These are phyloP conservation scores for Diaporthe australafricana DNA, from an alignment of 2,329 filamentous ascomycete genomes.

Conservation along the genomic window DNA sequence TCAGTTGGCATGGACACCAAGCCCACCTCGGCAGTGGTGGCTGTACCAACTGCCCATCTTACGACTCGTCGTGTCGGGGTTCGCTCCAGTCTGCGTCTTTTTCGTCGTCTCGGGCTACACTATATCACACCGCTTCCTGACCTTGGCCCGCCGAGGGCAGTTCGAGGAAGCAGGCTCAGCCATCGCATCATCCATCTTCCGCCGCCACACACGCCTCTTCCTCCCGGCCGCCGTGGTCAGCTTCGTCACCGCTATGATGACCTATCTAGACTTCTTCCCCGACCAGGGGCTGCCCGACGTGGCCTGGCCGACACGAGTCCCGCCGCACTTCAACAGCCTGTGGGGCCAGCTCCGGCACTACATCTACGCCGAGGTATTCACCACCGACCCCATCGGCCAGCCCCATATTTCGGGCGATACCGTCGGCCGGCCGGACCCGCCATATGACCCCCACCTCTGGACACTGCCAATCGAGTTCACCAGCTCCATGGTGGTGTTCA, in stretches of 20 bases:
- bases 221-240: slow-evolving; percentile 41
- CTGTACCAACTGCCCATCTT: slow-evolving; percentile 46
- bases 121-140: slow-evolving; percentile 50
- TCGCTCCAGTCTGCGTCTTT: slow-evolving; percentile 49
- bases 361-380: slow-evolving; percentile 10
- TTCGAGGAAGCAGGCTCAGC: slow-evolving; percentile 39
- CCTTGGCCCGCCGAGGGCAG: slow-evolving; percentile 41
- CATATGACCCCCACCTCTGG: slow-evolving; percentile 51
- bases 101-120: slow-evolving; percentile 55
- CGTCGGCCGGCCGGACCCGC: slow-evolving; percentile 2
- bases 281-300: slow-evolving; percentile 39
- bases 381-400: slow-evolving; percentile 40
- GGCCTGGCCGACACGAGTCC: slow-evolving; percentile 36
- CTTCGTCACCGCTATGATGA: slow-evolving; percentile 33
- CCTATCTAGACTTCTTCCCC: slow-evolving; percentile 38
- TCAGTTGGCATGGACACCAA: slow-evolving; percentile 31
- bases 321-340: slow-evolving; percentile 38
- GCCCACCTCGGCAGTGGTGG: slow-evolving; percentile 15
- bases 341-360: slow-evolving; percentile 42
- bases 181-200: slow-evolving; percentile 45
- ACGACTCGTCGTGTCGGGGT: slow-evolving; percentile 44
- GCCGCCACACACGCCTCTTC: slow-evolving; percentile 45
- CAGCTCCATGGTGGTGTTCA: slow-evolving; percentile 50
- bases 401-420: slow-evolving; percentile 24
- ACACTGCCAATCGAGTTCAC: slow-evolving; percentile 52